Evolutionary conservation across 2,329 filamentous ascomycete species (phyloP), one percentile per base, ranked within the genome.

Genomic region (Sporothrix euskadiensis): DNA sequence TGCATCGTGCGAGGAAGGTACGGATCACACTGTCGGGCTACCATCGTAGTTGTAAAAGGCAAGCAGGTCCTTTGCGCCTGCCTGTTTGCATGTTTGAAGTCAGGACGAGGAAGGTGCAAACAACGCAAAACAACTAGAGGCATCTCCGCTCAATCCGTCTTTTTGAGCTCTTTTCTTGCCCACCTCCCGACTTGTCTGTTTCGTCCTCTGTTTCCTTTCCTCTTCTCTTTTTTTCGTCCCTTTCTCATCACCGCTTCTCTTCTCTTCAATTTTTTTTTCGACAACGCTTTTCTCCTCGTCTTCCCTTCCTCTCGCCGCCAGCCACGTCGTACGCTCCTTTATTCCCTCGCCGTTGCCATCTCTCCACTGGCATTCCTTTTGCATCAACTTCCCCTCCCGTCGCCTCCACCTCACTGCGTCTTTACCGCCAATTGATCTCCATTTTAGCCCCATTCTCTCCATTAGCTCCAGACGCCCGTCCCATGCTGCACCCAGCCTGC

Each of bases 391-490:
- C 47, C 47, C 47, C 54, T 56, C 16, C 54, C 41, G 61, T 57
- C 26, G 26, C 41, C 39, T 54, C 69, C 69, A 71, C 69, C 57
- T 52, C 69, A 26, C 44, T 71, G 54, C 69, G 14, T 71, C 41
- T 59, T 71, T 71, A 71, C 69, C 69, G 69, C 69, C 69, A 52
- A 71, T 52, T 71, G 69, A 61, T 47, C 56, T 52, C 44, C 52
- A 57, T 47, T 47, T 44, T 26, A 22, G 35, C 69, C 69, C 69
- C 69, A 49, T 59, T 68, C 47, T 26, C 30, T 63, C 39, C 26
- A 63, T 39, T 35, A 56, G 26, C 52, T 71, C 69, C 69, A 71
- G 69, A 71, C 66, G 30, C 66, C n/a, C 32, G 26, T 35, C 70
- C 7, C 9, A 52, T 52, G 4, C 32, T 63, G 41, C 57, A 65